These are phyloP conservation scores for Kuraishia molischiana DNA, from an alignment of 805 yeast species.

Conservation along the genomic window DNA sequence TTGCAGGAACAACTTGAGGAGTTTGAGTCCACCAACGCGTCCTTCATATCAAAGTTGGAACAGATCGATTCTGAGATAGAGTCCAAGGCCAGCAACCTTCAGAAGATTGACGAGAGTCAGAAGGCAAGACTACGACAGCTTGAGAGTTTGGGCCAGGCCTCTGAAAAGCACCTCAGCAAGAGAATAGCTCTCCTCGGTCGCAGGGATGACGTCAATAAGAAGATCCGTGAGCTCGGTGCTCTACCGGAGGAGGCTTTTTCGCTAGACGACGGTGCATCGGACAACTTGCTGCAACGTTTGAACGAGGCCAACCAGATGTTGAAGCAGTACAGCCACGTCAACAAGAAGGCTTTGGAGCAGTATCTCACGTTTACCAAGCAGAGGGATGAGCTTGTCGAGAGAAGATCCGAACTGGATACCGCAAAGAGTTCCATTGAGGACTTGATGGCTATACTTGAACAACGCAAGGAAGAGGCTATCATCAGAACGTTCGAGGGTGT, in stretches of 20 bases:
- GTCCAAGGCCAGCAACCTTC: slow-evolving; percentile 27
- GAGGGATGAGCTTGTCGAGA: slow-evolving; percentile 49
- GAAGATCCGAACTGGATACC: slow-evolving; percentile 59
- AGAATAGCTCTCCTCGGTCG: slow-evolving; percentile 50
- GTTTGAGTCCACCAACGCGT: slow-evolving; percentile 7
- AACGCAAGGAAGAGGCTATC: slow-evolving; percentile 78
- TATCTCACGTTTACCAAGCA: slow-evolving; percentile 64
- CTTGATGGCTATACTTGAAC: slow-evolving; percentile 58
- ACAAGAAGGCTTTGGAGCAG: slow-evolving; percentile 85
- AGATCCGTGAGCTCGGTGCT: slow-evolving; percentile 78
- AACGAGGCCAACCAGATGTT: slow-evolving; percentile 47
- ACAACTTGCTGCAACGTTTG: slow-evolving; percentile 41
- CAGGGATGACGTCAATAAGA: slow-evolving; percentile 62
- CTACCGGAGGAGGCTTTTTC: slow-evolving; percentile 77
- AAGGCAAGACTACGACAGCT: slow-evolving; percentile 39
- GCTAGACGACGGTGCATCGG: slow-evolving; percentile 36
- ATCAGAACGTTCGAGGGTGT: slow-evolving; percentile 70
- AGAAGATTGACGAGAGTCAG: slow-evolving; percentile 50
- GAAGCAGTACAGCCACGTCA: slow-evolving; percentile 63
- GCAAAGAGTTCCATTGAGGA: slow-evolving; percentile 68
- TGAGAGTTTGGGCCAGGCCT: slow-evolving; percentile 49
- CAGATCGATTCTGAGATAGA: slow-evolving; percentile 17
- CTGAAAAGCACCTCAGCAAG: slow-evolving; percentile 56
- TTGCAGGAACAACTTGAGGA: slow-evolving; percentile 5
- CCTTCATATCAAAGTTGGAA: slow-evolving; percentile 14